phyloP scores from a whole-genome alignment of 2,329 filamentous ascomycete genomes.

The Claviceps sp. region DNA sequence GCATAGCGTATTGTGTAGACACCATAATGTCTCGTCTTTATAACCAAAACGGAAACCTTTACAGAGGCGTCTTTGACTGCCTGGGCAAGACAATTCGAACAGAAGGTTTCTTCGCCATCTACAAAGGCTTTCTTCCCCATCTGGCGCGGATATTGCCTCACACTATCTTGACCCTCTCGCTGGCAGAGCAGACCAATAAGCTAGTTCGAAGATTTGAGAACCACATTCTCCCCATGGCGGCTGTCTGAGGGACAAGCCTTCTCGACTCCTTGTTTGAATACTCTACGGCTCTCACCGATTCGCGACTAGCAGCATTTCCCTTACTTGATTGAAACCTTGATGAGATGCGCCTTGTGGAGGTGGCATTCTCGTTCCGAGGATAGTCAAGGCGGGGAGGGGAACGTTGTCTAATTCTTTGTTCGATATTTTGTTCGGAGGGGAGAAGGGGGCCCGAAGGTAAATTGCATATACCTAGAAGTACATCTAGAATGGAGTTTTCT shows the following conservation, averaged over 20 bases:
- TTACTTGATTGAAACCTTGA: too few species aligned
- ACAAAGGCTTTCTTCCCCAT: constrained; percentile 96
- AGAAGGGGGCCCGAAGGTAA: neutral
- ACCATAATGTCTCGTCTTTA: constrained; percentile 98
- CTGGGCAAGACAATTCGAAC: constrained; percentile 80
- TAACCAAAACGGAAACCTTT: constrained; percentile 97
- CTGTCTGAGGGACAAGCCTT: constrained; percentile 14
- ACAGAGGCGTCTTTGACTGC: constrained; percentile 85
- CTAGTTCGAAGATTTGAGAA: constrained; percentile 67
- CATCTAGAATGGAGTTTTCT: constrained; percentile 8
- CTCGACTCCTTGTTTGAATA: neutral
- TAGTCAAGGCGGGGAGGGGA: neutral
- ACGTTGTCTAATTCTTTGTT: neutral
- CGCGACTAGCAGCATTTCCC: too few species aligned
- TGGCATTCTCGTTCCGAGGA: neutral
- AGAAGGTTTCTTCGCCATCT: constrained; percentile 83
- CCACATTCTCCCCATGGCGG: constrained; percentile 33
- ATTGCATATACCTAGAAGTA: constrained; percentile 5
- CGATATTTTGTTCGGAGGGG: neutral
- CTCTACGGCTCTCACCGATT: neutral
- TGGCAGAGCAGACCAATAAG: constrained; percentile 97
- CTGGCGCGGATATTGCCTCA: constrained; percentile 88
- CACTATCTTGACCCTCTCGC: constrained; percentile 80
- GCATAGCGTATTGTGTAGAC: constrained; percentile 33
- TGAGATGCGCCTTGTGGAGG: too few species aligned